Percentiles rank a stretch among this genome's conserved stretches.
Evolutionary conservation across 192 early-diverging fungal genomes (phyloP).

Genomic region (Radiomyces spectabilis): DNA sequence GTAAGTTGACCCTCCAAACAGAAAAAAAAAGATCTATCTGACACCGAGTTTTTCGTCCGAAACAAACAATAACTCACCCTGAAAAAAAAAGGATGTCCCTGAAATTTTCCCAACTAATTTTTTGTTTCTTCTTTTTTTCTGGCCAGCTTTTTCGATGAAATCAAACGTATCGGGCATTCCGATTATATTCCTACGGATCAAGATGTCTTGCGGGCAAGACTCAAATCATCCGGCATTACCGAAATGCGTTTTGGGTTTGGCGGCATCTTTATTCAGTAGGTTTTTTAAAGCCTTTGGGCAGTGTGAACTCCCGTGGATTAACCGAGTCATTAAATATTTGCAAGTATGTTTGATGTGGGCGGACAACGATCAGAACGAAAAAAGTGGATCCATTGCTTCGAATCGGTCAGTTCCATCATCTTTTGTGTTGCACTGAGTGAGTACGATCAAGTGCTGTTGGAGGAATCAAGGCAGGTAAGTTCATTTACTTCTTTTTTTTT

Average conservation of each 20-base stretch:
- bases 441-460: slow-evolving; percentile 79
- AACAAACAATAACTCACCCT: too few species aligned
- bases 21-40: not conserved
- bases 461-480: slow-evolving; percentile 49
- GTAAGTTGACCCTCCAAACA: slow-evolving; percentile 42
- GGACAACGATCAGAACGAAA: slow-evolving; percentile 64
- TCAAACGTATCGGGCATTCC: slow-evolving; percentile 77
- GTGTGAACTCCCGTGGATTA: too few species aligned
- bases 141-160: slow-evolving; percentile 81
- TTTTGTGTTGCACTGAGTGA: slow-evolving; percentile 81
- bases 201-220: slow-evolving; percentile 90
- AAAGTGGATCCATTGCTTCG: slow-evolving; percentile 75
- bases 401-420: slow-evolving; percentile 73
- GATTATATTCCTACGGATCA: slow-evolving; percentile 90
- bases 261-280: slow-evolving; percentile 73
- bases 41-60: not conserved
- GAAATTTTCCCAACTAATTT: too few species aligned
- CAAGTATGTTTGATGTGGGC: slow-evolving; percentile 72
- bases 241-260: slow-evolving; percentile 94
- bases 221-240: slow-evolving; percentile 96
- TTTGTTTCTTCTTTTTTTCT: too few species aligned
- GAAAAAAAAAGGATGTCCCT: not conserved
- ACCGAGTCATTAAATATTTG: too few species aligned
- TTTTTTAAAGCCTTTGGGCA: too few species aligned
- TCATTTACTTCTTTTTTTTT: not conserved